A percentile compares a stretch with the other conserved stretches of the same genome.
phyloP scores from a whole-genome alignment of 2,329 filamentous ascomycete genomes.

The Colletotrichum lupini region DNA sequence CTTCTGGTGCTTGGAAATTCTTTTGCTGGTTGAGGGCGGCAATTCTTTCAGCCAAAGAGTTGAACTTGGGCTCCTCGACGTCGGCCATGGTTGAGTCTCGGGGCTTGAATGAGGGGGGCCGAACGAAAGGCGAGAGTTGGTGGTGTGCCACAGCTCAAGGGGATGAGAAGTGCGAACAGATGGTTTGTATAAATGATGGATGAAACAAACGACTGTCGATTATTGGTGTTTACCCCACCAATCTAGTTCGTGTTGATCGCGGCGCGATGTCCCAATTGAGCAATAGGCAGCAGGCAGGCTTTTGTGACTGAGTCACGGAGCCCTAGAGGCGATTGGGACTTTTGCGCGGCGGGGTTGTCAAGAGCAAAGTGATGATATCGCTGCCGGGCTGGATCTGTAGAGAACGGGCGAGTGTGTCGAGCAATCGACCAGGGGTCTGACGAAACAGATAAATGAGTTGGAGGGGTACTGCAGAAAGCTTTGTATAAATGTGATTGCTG shows the following conservation, averaged over 20 bases:
- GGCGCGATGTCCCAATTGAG: constrained; percentile 21
- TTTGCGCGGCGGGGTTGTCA: neutral
- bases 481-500: neutral
- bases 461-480: neutral
- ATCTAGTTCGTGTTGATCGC: constrained; percentile 6
- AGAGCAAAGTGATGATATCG: neutral
- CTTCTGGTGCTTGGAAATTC: constrained; percentile 60
- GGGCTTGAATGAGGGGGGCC: neutral
- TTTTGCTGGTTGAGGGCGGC: constrained; percentile 72
- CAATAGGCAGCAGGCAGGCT: constrained; percentile 26
- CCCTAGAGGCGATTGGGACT: constrained; percentile 4
- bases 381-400: neutral
- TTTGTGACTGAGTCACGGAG: constrained; percentile 24
- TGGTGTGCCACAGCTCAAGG: neutral
- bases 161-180: constrained; percentile 5
- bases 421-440: neutral
- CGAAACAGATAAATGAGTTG: neutral
- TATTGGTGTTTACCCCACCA: constrained; percentile 9
- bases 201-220: neutral
- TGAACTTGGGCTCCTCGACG: constrained; percentile 70
- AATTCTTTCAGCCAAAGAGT: constrained; percentile 70
- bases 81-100: constrained; percentile 62
- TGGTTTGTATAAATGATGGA: constrained; percentile 23
- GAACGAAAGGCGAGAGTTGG: neutral
- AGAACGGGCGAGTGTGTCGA: neutral